These are phyloP conservation scores for Penicillium paradoxum DNA, from an alignment of 495 filamentous ascomycete species.

Conservation along the genomic window DNA sequence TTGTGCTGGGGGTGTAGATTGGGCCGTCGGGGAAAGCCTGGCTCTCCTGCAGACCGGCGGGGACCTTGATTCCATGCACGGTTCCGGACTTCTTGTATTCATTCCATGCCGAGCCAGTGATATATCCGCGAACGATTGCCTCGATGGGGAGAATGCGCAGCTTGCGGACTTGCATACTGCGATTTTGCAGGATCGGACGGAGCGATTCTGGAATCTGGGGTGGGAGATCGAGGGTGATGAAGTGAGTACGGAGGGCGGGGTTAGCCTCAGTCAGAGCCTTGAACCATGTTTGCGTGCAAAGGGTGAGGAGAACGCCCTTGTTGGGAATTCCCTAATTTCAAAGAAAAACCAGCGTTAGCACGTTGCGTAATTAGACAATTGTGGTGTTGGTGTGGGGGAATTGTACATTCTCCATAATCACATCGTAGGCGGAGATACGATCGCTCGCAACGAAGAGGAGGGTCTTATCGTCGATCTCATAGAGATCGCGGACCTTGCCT, in stretches of 20 bases:
- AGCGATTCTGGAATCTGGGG: constrained; percentile 45
- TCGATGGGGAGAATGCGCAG: constrained; percentile 83
- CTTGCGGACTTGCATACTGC: constrained; percentile 79
- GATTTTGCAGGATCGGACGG: constrained; percentile 52
- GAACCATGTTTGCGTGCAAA: constrained; percentile 85
- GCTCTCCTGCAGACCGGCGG: constrained; percentile 65
- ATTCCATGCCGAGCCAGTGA: constrained; percentile 88
- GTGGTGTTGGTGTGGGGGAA: constrained; percentile 2
- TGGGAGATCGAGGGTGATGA: constrained; percentile 66
- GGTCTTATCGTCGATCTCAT: constrained; percentile 64
- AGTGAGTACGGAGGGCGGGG: constrained; percentile 69
- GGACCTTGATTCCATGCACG: constrained; percentile 70
- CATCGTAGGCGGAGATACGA: constrained; percentile 92
- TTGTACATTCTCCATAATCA: constrained; percentile 76
- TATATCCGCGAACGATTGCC: constrained; percentile 87
- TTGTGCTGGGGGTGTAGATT: constrained; percentile 86
- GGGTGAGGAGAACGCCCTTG: constrained; percentile 82
- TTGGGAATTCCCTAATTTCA: constrained; percentile 64
- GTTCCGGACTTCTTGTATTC: constrained; percentile 73
- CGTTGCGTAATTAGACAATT: not conserved
- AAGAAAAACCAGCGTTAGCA: not conserved
- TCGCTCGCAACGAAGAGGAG: constrained; percentile 88
- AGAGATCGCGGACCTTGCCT: constrained; percentile 83
- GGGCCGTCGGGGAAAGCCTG: constrained; percentile 63
- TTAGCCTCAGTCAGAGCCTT: constrained; percentile 58